Evolutionary conservation across 257 asterid genomes (phyloP), one percentile per base, ranked within the genome.

Genomic region (Ilex asprella): DNA sequence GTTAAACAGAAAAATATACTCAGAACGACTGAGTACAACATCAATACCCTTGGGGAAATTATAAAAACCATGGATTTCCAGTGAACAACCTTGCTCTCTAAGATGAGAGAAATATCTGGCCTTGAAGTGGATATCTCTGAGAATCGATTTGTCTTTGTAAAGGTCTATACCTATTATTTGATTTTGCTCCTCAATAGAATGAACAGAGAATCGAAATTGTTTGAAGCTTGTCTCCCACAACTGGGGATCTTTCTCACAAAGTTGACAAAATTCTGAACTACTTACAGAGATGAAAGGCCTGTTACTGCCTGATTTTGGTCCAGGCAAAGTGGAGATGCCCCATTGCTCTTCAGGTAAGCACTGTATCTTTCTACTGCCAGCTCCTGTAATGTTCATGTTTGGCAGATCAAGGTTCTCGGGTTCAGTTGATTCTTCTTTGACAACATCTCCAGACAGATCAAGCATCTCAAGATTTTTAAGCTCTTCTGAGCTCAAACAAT

Each of bases 241-340:
- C n/a, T 30, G 27, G 30, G 64, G 52, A 59, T 41, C 30, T 15
- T 51, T 59, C 54, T 39, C 10, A 16, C 16, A 39, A 59, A 59
- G 51, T 59, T 59, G 53, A 21, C 39, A 16, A 59, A 59, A 59
- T 59, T 12, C 21, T 41, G 39, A 59, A 41, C 64, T 43, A 43
- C 31, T 12, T 9, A 2, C 2, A 43, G 53, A 59, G n/a, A 43
- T 41, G 12, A 59, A 41, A 9, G 53, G 43, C 6, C 53, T 43
- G 53, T 9, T 12, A 59, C 14, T 15, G 30, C n/a, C 35, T 29
- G 56, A 14, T 13, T 9, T 14, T n/a, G 39, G 27, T 49, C 15
- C 46, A 21, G 55, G 41, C 41, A 30, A 11, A 49, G 3, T 8
- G 43, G 43, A 9, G 12, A 61, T 46, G 63, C 6, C 46, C 63